These are phyloP conservation scores for Phytophthora chlamydospora DNA, from an alignment of 352 stramenopile genomes.

Conservation along the genomic window DNA sequence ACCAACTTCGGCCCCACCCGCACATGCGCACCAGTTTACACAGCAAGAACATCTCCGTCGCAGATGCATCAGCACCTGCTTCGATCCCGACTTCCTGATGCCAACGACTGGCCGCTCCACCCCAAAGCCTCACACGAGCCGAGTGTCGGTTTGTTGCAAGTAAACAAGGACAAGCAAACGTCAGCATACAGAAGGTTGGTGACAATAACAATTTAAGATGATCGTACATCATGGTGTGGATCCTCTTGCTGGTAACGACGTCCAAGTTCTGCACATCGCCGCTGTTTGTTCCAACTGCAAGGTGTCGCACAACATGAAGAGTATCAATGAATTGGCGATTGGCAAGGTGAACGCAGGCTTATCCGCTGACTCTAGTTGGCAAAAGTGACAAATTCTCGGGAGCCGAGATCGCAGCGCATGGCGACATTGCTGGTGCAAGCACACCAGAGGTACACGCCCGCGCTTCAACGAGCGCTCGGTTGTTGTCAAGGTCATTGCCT, in stretches of 20 bases:
- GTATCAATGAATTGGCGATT: background rate
- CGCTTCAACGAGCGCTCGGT: constrained; percentile 96
- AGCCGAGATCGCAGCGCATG: constrained; percentile 91
- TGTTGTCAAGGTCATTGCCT: constrained; percentile 98
- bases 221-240: constrained; percentile 89
- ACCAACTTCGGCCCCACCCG: no score
- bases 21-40: no score
- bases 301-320: constrained; percentile 41
- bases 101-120: constrained; percentile 90
- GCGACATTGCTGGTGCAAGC: constrained; percentile 93
- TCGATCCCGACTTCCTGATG: constrained; percentile 94
- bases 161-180: constrained; percentile 10
- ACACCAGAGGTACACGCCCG: constrained; percentile 96
- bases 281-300: constrained; percentile 93
- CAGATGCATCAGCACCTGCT: no score
- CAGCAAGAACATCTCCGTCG: no score
- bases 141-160: constrained; percentile 86
- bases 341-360: constrained; percentile 13
- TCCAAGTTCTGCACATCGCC: constrained; percentile 97
- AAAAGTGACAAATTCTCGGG: constrained; percentile 89
- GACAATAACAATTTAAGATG: background rate
- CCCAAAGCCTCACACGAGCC: constrained; percentile 92
- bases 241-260: constrained; percentile 80
- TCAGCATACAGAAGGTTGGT: constrained; percentile 7
- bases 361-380: constrained; percentile 93